Evolutionary conservation across 768 basidiomycete species (phyloP).

Genomic region (Boletus patriciae): DNA sequence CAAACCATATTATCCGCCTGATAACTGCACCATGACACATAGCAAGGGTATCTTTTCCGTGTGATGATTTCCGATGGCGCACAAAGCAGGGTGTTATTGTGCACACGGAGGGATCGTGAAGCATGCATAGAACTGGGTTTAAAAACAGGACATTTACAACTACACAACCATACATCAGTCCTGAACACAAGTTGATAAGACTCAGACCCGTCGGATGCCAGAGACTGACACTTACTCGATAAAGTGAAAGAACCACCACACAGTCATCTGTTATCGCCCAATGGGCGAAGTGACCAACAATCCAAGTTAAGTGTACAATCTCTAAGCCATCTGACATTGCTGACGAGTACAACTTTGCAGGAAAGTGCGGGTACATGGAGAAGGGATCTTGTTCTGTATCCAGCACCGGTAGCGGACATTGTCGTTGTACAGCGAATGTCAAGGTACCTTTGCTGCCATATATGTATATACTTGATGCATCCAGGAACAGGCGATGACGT

Average conservation of each 20-base stretch:
- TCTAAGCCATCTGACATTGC: not conserved
- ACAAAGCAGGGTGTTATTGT: too few relatives aligned
- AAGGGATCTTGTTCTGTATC: not conserved
- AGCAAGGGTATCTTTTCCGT: too few relatives aligned
- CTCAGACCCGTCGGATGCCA: too few relatives aligned
- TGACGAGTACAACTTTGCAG: not conserved
- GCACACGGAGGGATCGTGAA: too few relatives aligned
- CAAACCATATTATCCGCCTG: too few relatives aligned
- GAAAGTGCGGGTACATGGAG: not conserved
- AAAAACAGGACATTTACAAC: too few relatives aligned
- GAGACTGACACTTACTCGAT: too few relatives aligned
- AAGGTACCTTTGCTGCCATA: not conserved
- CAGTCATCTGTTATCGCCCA: constrained; percentile 5
- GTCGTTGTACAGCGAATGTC: constrained; percentile 4
- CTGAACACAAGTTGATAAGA: too few relatives aligned
- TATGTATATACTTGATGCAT: constrained; percentile 19
- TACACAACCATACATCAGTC: too few relatives aligned
- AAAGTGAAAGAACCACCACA: not conserved
- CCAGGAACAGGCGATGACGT: constrained; percentile 5
- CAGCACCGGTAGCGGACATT: not conserved
- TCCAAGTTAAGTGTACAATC: constrained; percentile 2
- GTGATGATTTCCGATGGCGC: too few relatives aligned
- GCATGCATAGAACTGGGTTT: too few relatives aligned
- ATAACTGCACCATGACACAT: too few relatives aligned
- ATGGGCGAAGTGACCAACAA: constrained; percentile 1